Percentiles rank a stretch among this genome's conserved stretches.
phyloP scores from a whole-genome alignment of 306 rosid genomes.

The Cyamopsis tetragonoloba region DNA sequence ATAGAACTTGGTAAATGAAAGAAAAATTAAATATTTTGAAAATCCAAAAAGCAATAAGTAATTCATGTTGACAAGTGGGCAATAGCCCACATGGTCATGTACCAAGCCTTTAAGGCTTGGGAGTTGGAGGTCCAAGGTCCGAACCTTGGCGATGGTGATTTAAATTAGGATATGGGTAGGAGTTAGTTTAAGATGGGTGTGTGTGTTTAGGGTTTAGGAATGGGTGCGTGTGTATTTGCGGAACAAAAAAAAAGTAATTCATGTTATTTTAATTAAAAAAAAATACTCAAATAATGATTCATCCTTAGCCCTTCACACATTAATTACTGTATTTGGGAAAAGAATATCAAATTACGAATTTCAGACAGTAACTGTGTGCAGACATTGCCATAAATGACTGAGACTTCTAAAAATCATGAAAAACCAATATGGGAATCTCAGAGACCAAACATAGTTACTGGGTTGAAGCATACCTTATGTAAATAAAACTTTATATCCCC shows the following conservation, averaged over 20 bases:
- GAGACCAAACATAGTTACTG: not conserved
- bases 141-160: no score
- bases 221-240: no score
- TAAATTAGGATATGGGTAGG: no score
- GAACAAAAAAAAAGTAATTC: no score
- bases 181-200: no score
- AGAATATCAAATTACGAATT: not conserved
- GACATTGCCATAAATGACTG: not conserved
- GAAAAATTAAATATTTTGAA: not conserved
- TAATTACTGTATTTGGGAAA: not conserved
- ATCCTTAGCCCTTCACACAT: not conserved
- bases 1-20: not conserved
- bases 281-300: not conserved
- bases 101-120: no score
- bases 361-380: not conserved
- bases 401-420: not conserved
- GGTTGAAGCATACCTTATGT: constrained; percentile 66
- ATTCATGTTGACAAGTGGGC: no score
- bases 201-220: no score
- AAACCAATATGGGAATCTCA: not conserved
- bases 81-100: no score
- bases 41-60: not conserved
- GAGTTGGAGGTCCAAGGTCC: no score
- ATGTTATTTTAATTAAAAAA: no score
- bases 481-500: constrained; percentile 73